Conservation (phyloP, 495 filamentous ascomycete genomes). For the Penicillium manginii region DNA sequence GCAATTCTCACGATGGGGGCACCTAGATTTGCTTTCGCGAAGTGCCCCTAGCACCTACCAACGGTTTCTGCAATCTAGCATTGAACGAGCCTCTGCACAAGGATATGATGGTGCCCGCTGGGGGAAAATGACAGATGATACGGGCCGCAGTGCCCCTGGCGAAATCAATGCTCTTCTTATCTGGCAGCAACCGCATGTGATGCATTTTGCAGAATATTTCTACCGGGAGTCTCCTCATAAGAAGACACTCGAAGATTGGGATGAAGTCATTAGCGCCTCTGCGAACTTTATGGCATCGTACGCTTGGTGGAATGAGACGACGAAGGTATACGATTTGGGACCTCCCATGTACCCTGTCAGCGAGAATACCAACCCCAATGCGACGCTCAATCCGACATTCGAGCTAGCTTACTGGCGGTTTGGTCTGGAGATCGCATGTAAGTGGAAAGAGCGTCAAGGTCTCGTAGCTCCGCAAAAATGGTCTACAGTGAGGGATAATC, state of each 20-base stretch:
- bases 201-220: slow-evolving; percentile 23
- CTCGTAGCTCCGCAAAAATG: slow-evolving; percentile 8
- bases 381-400: slow-evolving; percentile 21
- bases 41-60: slow-evolving; percentile 50
- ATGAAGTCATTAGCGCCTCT: slow-evolving; percentile 10
- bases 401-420: slow-evolving; percentile 26
- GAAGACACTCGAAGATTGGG: slow-evolving; percentile 16
- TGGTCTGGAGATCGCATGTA: slow-evolving; percentile 14
- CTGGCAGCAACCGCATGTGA: slow-evolving; percentile 25
- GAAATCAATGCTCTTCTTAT: slow-evolving; percentile 23
- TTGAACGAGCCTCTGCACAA: slow-evolving; percentile 48
- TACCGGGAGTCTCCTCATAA: slow-evolving; percentile 5
- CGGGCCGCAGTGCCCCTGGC: slow-evolving; percentile 57
- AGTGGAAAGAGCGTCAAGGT: slow-evolving; percentile 19
- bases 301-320: slow-evolving; percentile 24
- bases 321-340: slow-evolving; percentile 21
- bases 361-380: slow-evolving; percentile 24
- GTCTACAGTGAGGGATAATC: slow-evolving; percentile 18
- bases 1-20: slow-evolving; percentile 57
- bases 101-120: slow-evolving; percentile 58
- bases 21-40: slow-evolving; percentile 47
- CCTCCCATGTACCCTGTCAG: slow-evolving; percentile 24
- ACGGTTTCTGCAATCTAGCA: slow-evolving; percentile 48
- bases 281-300: slow-evolving; percentile 23
- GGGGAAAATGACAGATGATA: slow-evolving; percentile 64